These are phyloP conservation scores for Yamadazyma membranifaciens DNA, from an alignment of 1,139 yeast genomes.

Conservation along the genomic window DNA sequence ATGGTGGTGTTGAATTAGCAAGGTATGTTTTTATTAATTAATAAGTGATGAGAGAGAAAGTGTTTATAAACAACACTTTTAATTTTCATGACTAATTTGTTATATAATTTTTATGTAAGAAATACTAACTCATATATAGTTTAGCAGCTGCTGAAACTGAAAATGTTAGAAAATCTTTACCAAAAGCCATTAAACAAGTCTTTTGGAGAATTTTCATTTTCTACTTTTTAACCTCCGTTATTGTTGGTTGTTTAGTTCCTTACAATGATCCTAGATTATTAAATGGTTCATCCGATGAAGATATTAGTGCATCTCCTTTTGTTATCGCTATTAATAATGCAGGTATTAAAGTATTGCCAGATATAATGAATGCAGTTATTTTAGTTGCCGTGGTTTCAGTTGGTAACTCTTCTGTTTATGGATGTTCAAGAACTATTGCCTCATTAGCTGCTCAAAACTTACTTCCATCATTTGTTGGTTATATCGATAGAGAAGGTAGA, in stretches of 20 bases:
- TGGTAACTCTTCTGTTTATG: conserved; percentile 56
- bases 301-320: conserved; percentile 40
- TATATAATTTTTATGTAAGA: too few relatives aligned
- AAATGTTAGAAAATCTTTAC: conserved; percentile 66
- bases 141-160: conserved; percentile 83
- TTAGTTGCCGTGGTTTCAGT: conserved; percentile 52
- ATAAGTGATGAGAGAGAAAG: too few relatives aligned
- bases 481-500: conserved; percentile 56
- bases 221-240: conserved; percentile 47
- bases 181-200: conserved; percentile 72
- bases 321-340: conserved; percentile 41
- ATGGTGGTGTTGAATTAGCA: conserved; percentile 56
- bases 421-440: conserved; percentile 54
- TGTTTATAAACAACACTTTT: too few relatives aligned
- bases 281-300: conserved; percentile 27
- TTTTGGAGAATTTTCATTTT: conserved; percentile 70
- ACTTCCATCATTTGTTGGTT: conserved; percentile 45
- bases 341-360: conserved; percentile 41
- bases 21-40: too few relatives aligned
- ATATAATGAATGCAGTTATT: conserved; percentile 55
- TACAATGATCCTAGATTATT: conserved; percentile 35
- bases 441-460: conserved; percentile 53
- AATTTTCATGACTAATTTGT: too few relatives aligned
- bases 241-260: conserved; percentile 49
- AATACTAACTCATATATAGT: conserved; percentile 30